Conservation (phyloP, 208 protist genomes). For the Naegleria lovaniensis region DNA sequence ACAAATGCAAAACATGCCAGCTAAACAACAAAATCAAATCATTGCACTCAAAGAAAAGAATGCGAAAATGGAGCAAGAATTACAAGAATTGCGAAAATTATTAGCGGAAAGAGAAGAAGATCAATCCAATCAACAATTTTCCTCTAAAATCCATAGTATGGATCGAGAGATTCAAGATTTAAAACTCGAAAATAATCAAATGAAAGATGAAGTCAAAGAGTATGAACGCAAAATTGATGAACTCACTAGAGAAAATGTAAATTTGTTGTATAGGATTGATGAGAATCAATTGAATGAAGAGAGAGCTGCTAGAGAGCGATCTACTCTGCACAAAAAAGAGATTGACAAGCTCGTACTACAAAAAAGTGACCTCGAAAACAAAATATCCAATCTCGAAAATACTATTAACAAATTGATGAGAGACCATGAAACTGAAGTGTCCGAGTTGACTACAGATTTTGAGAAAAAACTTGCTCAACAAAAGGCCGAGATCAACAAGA, state of each 20-base stretch:
- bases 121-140: not conserved
- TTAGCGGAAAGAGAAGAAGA: not conserved
- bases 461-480: not conserved
- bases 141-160: not conserved
- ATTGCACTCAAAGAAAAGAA: not conserved
- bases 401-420: not conserved
- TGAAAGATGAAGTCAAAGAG: not conserved
- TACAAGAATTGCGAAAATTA: not conserved
- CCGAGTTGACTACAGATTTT: not conserved
- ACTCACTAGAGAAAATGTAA: not conserved
- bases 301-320: not conserved
- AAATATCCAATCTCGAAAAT: not conserved
- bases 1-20: not conserved
- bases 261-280: not conserved
- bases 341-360: not conserved
- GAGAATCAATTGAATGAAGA: not conserved
- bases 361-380: not conserved
- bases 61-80: not conserved
- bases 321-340: not conserved
- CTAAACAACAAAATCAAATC: not conserved
- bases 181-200: not conserved
- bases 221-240: not conserved
- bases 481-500: not conserved
- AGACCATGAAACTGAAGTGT: not conserved
- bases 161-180: not conserved